These are phyloP conservation scores for Circinella minor DNA, from an alignment of 371 early-diverging fungal genomes.

Conservation along the genomic window DNA sequence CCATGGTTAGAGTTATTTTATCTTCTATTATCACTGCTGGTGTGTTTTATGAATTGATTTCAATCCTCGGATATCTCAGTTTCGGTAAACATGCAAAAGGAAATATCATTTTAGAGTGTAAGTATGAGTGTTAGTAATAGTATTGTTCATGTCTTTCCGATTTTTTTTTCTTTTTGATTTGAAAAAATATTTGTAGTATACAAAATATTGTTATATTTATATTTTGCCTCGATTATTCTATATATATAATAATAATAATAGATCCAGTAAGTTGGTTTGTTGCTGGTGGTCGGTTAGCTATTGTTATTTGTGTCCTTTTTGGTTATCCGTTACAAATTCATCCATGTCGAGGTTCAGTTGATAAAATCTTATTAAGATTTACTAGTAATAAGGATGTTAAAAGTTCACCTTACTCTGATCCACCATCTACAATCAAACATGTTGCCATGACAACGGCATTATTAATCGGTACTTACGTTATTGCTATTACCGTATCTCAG, in stretches of 20 bases:
- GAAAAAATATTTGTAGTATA: too few species aligned
- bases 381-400: constrained; percentile 16
- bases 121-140: constrained; percentile 12
- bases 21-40: constrained; percentile 80
- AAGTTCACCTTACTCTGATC: constrained; percentile 14
- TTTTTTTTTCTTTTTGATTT: neutral
- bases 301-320: constrained; percentile 90
- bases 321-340: constrained; percentile 97
- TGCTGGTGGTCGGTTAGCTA: constrained; percentile 87
- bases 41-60: constrained; percentile 87
- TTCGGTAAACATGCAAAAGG: constrained; percentile 88
- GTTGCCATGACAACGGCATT: constrained; percentile 63
- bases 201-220: too few species aligned
- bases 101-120: constrained; percentile 91
- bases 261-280: constrained; percentile 74
- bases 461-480: constrained; percentile 60
- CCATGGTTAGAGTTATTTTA: constrained; percentile 68
- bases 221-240: neutral
- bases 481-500: constrained; percentile 71
- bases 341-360: constrained; percentile 92
- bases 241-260: constrained; percentile 19
- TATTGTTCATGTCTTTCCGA: neutral
- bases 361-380: constrained; percentile 69
- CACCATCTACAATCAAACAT: constrained; percentile 42
- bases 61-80: constrained; percentile 91